Conservation (phyloP, 164 flowering plant genomes). For the Kingdonia uniflora region DNA sequence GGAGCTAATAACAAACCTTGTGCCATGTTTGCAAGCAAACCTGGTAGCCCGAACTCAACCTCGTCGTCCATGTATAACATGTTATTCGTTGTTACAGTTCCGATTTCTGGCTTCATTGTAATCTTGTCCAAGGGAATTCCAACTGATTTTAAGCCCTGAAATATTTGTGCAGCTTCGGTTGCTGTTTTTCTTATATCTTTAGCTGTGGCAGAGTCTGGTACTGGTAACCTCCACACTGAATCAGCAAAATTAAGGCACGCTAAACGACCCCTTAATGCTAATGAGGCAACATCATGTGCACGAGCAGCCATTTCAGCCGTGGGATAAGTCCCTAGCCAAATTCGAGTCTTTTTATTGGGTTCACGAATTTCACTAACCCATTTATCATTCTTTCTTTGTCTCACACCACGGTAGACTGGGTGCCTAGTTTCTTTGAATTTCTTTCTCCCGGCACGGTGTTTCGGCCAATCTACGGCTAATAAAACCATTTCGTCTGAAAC, state of each 20-base stretch:
- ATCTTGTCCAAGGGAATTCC: too few species aligned
- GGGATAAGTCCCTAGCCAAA: slow-evolving; percentile 56
- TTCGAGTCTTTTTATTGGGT: slow-evolving; percentile 34
- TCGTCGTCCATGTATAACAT: slow-evolving; percentile 19
- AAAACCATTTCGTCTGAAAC: slow-evolving; percentile 7
- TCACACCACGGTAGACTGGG: slow-evolving; percentile 1
- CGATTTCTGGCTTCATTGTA: too few species aligned
- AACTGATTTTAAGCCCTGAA: too few species aligned
- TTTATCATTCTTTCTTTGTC: slow-evolving; percentile 14
- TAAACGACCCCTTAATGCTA: background rate
- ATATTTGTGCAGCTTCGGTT: too few species aligned
- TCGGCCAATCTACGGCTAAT: background rate
- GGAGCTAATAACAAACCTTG: slow-evolving; percentile 24
- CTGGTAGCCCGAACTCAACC: slow-evolving; percentile 18
- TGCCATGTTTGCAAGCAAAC: slow-evolving; percentile 20
- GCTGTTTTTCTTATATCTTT: too few species aligned
- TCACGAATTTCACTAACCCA: slow-evolving; percentile 59
- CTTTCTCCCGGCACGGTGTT: background rate
- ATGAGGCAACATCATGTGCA: slow-evolving; percentile 23
- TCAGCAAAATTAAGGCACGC: slow-evolving; percentile 4
- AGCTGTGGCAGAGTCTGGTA: too few species aligned
- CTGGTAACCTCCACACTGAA: slow-evolving; percentile 1
- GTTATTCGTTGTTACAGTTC: too few species aligned
- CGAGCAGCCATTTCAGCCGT: slow-evolving; percentile 22
- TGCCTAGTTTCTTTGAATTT: background rate